Evolutionary conservation across 1,139 yeast species (phyloP).

Genomic region (Diutina scorzettiae): DNA sequence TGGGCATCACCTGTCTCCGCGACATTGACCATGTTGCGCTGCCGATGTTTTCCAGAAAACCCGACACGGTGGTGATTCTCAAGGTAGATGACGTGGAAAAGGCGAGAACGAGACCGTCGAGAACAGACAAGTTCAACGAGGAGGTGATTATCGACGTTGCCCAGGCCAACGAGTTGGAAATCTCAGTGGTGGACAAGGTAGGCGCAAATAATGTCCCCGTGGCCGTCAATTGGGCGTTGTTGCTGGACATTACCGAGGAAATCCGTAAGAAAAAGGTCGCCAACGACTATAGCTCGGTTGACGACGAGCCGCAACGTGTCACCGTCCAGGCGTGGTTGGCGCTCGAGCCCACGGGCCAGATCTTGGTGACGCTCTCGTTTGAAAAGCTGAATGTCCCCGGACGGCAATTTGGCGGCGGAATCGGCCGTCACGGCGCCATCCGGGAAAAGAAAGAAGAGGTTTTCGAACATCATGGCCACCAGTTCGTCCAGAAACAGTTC

Average conservation of each 20-base stretch:
- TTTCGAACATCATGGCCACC: constrained; percentile 93
- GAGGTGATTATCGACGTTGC: constrained; percentile 72
- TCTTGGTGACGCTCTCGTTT: constrained; percentile 65
- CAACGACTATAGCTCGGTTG: constrained; percentile 31
- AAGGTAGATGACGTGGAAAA: constrained; percentile 81
- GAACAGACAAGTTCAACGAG: constrained; percentile 79
- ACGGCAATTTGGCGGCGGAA: constrained; percentile 35
- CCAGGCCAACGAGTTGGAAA: constrained; percentile 83
- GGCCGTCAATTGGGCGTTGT: constrained; percentile 84
- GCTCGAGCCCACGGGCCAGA: constrained; percentile 89
- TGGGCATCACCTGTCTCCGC: constrained; percentile 62
- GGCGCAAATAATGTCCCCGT: constrained; percentile 67
- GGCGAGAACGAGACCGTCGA: constrained; percentile 62
- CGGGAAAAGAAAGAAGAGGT: constrained; percentile 92
- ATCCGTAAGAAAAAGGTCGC: constrained; percentile 83
- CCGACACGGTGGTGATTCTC: constrained; percentile 67
- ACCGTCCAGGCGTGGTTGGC: constrained; percentile 56
- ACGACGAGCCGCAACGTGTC: constrained; percentile 9
- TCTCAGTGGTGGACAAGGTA: constrained; percentile 72
- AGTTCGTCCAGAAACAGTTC: constrained; percentile 89
- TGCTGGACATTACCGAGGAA: constrained; percentile 88
- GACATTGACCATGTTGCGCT: constrained; percentile 91
- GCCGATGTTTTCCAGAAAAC: constrained; percentile 61
- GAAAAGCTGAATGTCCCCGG: constrained; percentile 49
- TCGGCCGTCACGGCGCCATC: constrained; percentile 98